Evolutionary conservation across 345 rosid species (phyloP).

Genomic region (Hypericum androsaemum): DNA sequence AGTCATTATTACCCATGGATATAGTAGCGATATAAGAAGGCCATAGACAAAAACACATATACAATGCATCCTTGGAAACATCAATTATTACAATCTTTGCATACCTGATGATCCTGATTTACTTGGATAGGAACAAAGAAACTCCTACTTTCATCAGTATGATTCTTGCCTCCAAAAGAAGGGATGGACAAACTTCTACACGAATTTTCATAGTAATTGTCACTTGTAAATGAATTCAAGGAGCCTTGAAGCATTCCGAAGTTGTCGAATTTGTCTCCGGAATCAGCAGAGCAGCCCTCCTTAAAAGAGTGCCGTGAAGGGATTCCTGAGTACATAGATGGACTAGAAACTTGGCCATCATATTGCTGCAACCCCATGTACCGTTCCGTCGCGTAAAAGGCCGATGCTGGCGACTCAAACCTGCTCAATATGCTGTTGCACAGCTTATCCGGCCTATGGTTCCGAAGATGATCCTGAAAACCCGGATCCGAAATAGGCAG

Average conservation of each 20-base stretch:
- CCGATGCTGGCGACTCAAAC: constrained; percentile 39
- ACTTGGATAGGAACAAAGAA: constrained; percentile 20
- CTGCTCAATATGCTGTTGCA: constrained; percentile 31
- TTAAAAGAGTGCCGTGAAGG: constrained; percentile 13
- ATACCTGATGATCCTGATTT: constrained; percentile 43
- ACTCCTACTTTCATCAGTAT: constrained; percentile 9
- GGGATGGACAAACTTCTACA: constrained; percentile 1
- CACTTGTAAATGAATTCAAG: constrained; percentile 14
- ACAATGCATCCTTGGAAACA: neutral
- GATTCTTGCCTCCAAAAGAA: constrained; percentile 11
- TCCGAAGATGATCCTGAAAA: constrained; percentile 10
- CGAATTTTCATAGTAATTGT: constrained; percentile 10
- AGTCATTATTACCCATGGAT: too few relatives aligned
- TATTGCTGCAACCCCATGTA: constrained; percentile 41
- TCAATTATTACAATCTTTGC: neutral
- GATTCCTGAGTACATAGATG: constrained; percentile 1
- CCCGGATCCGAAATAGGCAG: constrained; percentile 15
- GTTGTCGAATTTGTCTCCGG: constrained; percentile 14
- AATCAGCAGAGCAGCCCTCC: constrained; percentile 13
- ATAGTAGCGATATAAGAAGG: too few relatives aligned
- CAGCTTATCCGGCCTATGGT: constrained; percentile 17
- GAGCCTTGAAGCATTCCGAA: constrained; percentile 14
- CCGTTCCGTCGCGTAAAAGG: constrained; percentile 44
- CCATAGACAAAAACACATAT: neutral
- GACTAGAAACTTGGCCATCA: constrained; percentile 6